Conservation (phyloP, 257 asterid genomes). For the Cordia subcordata region DNA sequence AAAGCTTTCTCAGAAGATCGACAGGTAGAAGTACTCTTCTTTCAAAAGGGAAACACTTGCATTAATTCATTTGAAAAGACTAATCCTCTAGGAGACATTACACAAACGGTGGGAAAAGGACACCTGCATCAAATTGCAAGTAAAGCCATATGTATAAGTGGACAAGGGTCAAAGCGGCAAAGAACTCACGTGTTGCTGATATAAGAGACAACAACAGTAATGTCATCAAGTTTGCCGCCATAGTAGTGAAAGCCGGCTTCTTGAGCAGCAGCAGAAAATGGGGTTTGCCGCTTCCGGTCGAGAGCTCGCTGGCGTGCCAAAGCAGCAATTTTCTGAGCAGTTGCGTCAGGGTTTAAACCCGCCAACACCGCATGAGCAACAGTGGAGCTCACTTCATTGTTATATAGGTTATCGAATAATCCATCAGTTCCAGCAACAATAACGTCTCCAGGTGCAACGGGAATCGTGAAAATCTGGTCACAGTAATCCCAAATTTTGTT, state of each 20-base stretch:
- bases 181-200: slow-evolving; percentile 8
- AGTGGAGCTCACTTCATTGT: slow-evolving; percentile 46
- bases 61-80: too few relatives aligned
- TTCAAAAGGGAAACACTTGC: too few relatives aligned
- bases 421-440: slow-evolving; percentile 91
- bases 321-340: slow-evolving; percentile 57
- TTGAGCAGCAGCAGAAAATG: slow-evolving; percentile 75
- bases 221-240: slow-evolving; percentile 86
- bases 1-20: too few relatives aligned
- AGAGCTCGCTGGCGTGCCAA: slow-evolving; percentile 60
- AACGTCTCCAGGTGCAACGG: slow-evolving; percentile 59
- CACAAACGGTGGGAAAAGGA: too few relatives aligned
- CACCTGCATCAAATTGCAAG: too few relatives aligned
- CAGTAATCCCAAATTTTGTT: neutral
- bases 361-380: slow-evolving; percentile 48
- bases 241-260: slow-evolving; percentile 52
- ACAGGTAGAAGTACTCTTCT: too few relatives aligned
- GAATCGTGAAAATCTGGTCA: slow-evolving; percentile 57
- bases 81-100: too few relatives aligned
- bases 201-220: slow-evolving; percentile 66
- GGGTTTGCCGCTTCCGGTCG: slow-evolving; percentile 43
- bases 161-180: too few relatives aligned
- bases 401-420: slow-evolving; percentile 67
- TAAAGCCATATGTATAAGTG: too few relatives aligned
- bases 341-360: slow-evolving; percentile 50